Percentiles rank a stretch among this genome's conserved stretches.
These are phyloP conservation scores for Aspergillus leporis DNA, from an alignment of 495 filamentous ascomycete genomes.

Conservation along the genomic window DNA sequence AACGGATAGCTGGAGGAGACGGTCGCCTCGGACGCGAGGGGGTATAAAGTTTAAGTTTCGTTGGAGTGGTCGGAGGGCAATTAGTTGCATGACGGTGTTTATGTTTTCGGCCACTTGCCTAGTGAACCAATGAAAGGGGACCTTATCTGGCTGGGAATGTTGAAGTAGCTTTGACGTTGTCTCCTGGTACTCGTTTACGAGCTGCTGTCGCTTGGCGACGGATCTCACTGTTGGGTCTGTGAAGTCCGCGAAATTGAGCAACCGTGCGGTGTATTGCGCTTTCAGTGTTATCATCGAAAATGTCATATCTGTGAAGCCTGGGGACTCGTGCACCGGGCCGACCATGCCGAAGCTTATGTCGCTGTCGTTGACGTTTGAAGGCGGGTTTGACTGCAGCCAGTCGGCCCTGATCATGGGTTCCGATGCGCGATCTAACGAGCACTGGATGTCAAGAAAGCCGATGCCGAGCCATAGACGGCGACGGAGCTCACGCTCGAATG, in stretches of 20 bases:
- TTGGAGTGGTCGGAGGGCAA: conserved; percentile 33
- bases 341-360: conserved; percentile 33
- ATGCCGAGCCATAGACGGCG: conserved; percentile 39
- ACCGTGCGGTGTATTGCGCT: conserved; percentile 26
- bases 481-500: conserved; percentile 39
- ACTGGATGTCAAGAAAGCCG: conserved; percentile 36
- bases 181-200: conserved; percentile 32
- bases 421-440: conserved; percentile 36
- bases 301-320: conserved; percentile 37
- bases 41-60: conserved; percentile 28
- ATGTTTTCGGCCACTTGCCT: conserved; percentile 22
- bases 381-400: conserved; percentile 30
- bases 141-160: conserved; percentile 24
- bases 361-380: conserved; percentile 36
- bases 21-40: conserved; percentile 25
- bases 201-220: conserved; percentile 29
- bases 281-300: conserved; percentile 28
- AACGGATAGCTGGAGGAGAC: conserved; percentile 31
- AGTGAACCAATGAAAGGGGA: conserved; percentile 32
- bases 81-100: conserved; percentile 34
- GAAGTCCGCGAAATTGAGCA: conserved; percentile 32
- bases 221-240: conserved; percentile 24
- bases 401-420: conserved; percentile 41
- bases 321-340: conserved; percentile 17
- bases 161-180: conserved; percentile 24